Conservation (phyloP, 352 stramenopile species). For the Phytophthora pisi region DNA sequence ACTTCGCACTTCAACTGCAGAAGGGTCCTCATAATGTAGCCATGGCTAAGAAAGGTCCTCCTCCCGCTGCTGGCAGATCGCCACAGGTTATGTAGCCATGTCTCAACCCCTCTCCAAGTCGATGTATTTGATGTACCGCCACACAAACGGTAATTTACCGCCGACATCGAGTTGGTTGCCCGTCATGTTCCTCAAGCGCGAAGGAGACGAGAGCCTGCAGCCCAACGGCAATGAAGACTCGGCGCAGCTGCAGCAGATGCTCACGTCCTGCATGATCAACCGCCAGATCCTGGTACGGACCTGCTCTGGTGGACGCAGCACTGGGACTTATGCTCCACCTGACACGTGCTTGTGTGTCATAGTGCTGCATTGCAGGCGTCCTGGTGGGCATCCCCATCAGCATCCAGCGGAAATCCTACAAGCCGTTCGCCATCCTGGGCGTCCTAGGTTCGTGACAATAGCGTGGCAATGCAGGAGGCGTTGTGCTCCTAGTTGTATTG, state of each 20-base stretch:
- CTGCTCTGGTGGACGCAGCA: not conserved
- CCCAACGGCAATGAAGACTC: slow-evolving; percentile 75
- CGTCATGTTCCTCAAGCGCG: slow-evolving; percentile 63
- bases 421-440: slow-evolving; percentile 68
- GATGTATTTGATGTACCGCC: not conserved
- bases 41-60: slow-evolving; percentile 1
- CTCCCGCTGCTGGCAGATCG: slow-evolving; percentile 5
- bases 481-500: not conserved
- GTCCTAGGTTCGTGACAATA: slow-evolving; percentile 38
- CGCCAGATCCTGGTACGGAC: slow-evolving; percentile 74
- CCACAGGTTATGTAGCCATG: slow-evolving; percentile 6
- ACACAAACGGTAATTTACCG: not conserved
- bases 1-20: not conserved
- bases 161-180: too few relatives aligned
- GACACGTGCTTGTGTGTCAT: not conserved
- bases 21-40: slow-evolving; percentile 9
- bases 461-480: not conserved
- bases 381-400: slow-evolving; percentile 81
- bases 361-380: slow-evolving; percentile 72
- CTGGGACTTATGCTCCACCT: not conserved
- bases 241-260: slow-evolving; percentile 78
- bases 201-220: slow-evolving; percentile 45
- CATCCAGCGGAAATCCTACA: slow-evolving; percentile 54
- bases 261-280: slow-evolving; percentile 88
- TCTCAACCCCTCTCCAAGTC: slow-evolving; percentile 4